Base-by-base conservation (phyloP, 1,284 basidiomycete species). In the Somion occarium region DNA sequence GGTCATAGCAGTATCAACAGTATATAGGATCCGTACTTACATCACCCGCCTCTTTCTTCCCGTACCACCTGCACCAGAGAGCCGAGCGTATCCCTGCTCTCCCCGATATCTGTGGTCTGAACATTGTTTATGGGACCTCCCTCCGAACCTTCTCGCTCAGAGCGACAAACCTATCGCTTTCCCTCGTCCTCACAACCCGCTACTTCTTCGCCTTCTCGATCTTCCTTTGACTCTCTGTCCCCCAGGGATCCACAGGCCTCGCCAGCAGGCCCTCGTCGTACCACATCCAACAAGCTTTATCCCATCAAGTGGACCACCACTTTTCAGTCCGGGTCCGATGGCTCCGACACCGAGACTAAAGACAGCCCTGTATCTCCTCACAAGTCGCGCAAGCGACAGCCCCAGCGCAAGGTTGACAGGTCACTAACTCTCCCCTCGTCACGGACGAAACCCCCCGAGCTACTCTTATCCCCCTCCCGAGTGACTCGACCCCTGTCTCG, bases 401-500 rank as follows among this genome's bases (percentile, higher is more conserved):
- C 62, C 59, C 38, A 57, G 59, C 43, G 60, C 39, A 57, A 60
- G 4, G 61, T 62, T 22, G 64, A 66, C 41, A 58, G 64, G 46
- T 58, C 62, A 15, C 49, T 64, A 53, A 66, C 64, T 42, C 53
- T 64, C 43, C 61, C 58, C 18, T 59, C 61, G 5, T 55, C 61
- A 15, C 62, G 65, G 53, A 57, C 61, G 51, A 54, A 59, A 44
- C 58, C 58, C 18, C 51, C 58, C 23, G 63, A 64, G 44, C 59
- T 54, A 23, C 19, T 43, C 42, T 53, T 62, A 48, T 45, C 64
- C 44, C 54, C 65, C 9, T 49, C 62, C 13, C 71, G 52, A 56
- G 48, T 67, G 13, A 55, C 66, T 24, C 68, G 69, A 30, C 68
- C 69, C 37, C 56, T 71, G 19, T 68, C 71, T 38, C 70, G 76